Base-by-base conservation (phyloP, 1,284 basidiomycete genomes). In the Exobasidium cylindrosporum region DNA sequence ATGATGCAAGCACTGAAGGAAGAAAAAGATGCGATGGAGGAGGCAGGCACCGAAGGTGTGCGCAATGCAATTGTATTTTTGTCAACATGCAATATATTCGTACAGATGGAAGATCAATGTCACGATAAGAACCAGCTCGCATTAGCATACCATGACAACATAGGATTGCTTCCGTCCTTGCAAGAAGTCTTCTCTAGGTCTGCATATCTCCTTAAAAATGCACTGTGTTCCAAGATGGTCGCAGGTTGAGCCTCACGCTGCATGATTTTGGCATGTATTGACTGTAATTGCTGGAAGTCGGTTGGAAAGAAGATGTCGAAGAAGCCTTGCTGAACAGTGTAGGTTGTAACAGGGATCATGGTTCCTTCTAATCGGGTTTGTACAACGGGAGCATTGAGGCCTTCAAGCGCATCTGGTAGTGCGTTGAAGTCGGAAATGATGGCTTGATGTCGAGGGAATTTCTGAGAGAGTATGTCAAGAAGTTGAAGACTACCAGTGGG, bases 281-380 rank as follows among this genome's bases (percentile, higher is more conserved):
- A 58, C 1, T 56, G 44, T 28, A 98, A 84, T 23, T 86, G 85
- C 57, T 87, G 86, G 71, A 98, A 99, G 77, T 94, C 83, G 5
- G 95, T 98, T 1, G 96, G 96, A 83, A 98, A 99, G 84, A 99
- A 93, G 68, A 98, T 98, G 82, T 99, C 96, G 81, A 99, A 99
- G 82, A 88, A 95, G 11, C 96, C 96, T 77, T 91, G 96, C 69
- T 89, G 88, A 61, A 98, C 96, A 69, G 95, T 86, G 65, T 97
- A 86, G 17, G 91, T 97, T 63, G 88, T 85, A 72, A 91, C 93
- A 1, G 96, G 89, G 49, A 81, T 65, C 81, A 92, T 95, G 54
- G 85, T 85, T 62, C 89, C 89, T 35, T 86, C 85, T 77, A 89
- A 88, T 55, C 92, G 86, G 21, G 96, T 98, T 82, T 99, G 96